Conservation (phyloP, 208 protist genomes). For the Leishmania guyanensis region DNA sequence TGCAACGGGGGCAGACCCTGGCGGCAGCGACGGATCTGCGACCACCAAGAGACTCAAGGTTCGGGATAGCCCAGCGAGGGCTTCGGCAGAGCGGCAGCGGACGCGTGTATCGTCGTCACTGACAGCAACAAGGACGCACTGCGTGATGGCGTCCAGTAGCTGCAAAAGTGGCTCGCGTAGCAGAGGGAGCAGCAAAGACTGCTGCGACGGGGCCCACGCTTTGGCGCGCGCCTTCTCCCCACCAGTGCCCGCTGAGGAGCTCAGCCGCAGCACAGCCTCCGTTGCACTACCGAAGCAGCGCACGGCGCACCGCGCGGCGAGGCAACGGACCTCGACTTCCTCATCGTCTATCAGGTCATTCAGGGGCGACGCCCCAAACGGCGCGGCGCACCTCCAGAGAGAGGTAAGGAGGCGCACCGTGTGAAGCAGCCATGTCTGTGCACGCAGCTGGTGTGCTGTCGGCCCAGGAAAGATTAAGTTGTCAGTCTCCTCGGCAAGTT, state of each 20-base stretch:
- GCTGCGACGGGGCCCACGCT: not conserved
- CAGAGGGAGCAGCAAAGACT: slow-evolving; percentile 8
- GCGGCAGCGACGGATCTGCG: slow-evolving; percentile 15
- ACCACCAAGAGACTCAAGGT: slow-evolving; percentile 54
- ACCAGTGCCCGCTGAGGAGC: slow-evolving; percentile 16
- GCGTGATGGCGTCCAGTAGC: slow-evolving; percentile 42
- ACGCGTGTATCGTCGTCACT: slow-evolving; percentile 54
- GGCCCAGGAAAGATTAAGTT: not conserved
- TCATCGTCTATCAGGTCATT: slow-evolving; percentile 45
- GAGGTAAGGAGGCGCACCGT: slow-evolving; percentile 33
- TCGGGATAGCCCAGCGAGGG: slow-evolving; percentile 52
- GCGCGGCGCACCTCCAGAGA: slow-evolving; percentile 28
- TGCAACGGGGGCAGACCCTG: not conserved
- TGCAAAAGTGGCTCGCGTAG: slow-evolving; percentile 15
- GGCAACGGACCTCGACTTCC: slow-evolving; percentile 68
- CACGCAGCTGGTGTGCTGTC: slow-evolving; percentile 2
- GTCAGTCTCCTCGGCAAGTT: not conserved
- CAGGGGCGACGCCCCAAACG: slow-evolving; percentile 29
- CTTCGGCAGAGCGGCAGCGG: slow-evolving; percentile 50
- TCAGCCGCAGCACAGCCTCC: slow-evolving; percentile 37
- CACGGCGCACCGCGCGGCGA: slow-evolving; percentile 41
- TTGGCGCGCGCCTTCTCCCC: not conserved
- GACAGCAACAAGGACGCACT: slow-evolving; percentile 35
- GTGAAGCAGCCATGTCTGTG: slow-evolving; percentile 18
- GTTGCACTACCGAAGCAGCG: slow-evolving; percentile 34